Evolutionary conservation across 495 filamentous ascomycete genomes (phyloP).

Genomic region (Penicillium samsonianum): DNA sequence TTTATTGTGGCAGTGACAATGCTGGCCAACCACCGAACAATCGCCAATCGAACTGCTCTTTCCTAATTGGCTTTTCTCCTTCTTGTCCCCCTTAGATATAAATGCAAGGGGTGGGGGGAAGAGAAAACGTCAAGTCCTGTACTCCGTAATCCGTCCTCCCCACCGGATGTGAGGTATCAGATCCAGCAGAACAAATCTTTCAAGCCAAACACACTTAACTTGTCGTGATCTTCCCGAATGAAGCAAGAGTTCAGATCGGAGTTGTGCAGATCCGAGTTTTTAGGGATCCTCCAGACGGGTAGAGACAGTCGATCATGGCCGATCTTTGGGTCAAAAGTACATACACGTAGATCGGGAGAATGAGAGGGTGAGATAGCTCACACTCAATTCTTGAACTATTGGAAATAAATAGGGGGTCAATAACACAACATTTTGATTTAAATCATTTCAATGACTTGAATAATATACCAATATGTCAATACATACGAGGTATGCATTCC

Average conservation of each 20-base stretch:
- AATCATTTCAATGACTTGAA: not conserved
- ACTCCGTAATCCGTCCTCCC: not conserved
- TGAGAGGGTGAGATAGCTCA: slow-evolving; percentile 2
- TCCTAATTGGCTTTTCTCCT: not conserved
- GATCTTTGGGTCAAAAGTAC: slow-evolving; percentile 3
- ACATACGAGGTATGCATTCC: not conserved
- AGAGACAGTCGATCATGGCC: slow-evolving; percentile 20
- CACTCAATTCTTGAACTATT: slow-evolving; percentile 1
- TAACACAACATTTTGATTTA: not conserved
- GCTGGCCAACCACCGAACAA: not conserved
- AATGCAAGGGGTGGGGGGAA: not conserved
- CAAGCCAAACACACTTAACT: not conserved
- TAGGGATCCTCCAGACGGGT: slow-evolving; percentile 25
- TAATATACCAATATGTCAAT: not conserved
- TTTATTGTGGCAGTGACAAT: slow-evolving; percentile 2
- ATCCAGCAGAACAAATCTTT: not conserved
- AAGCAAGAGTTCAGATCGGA: slow-evolving; percentile 10
- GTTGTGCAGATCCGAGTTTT: slow-evolving; percentile 19
- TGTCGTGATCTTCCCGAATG: not conserved
- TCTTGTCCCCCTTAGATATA: slow-evolving; percentile 2
- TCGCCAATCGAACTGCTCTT: slow-evolving; percentile 5
- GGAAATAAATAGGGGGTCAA: not conserved
- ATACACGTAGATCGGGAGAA: not conserved
- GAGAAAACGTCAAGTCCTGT: slow-evolving; percentile 15
- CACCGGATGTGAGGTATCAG: slow-evolving; percentile 30